A percentile compares a stretch with the other conserved stretches of the same genome.
Conservation (phyloP, 208 protist species). For the Trypanosoma conorhini region DNA sequence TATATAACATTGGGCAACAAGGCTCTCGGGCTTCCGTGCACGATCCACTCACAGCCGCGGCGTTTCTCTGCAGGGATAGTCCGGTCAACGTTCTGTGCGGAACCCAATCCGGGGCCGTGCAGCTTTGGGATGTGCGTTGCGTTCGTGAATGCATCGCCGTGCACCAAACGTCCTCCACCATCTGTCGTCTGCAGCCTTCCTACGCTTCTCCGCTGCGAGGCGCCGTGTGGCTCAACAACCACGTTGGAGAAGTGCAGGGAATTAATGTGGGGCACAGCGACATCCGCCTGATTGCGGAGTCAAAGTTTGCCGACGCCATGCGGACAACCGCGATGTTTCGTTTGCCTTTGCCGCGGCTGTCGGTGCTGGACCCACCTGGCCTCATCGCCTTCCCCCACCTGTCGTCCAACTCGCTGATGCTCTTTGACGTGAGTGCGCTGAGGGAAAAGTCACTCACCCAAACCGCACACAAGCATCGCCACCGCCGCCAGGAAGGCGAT, state of each 20-base stretch:
- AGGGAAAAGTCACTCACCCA: not conserved
- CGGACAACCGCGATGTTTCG: slow-evolving; percentile 33
- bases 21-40: not conserved
- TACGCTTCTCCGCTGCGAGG: not conserved
- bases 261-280: slow-evolving; percentile 23
- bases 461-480: not conserved
- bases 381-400: slow-evolving; percentile 46
- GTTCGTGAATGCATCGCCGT: slow-evolving; percentile 27
- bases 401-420: slow-evolving; percentile 33
- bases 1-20: slow-evolving; percentile 29
- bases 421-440: slow-evolving; percentile 20
- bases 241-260: slow-evolving; percentile 25
- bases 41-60: slow-evolving; percentile 33
- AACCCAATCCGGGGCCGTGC: slow-evolving; percentile 40
- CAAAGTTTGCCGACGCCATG: slow-evolving; percentile 31
- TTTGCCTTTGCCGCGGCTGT: slow-evolving; percentile 36
- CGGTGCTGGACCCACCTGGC: slow-evolving; percentile 28
- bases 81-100: slow-evolving; percentile 45
- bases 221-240: slow-evolving; percentile 27
- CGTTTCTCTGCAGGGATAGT: slow-evolving; percentile 29
- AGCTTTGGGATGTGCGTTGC: slow-evolving; percentile 66
- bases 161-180: slow-evolving; percentile 21
- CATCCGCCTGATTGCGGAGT: slow-evolving; percentile 16
- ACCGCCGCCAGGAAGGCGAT: not conserved
- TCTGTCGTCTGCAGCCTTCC: slow-evolving; percentile 29